Evolutionary conservation across 1,139 yeast genomes (phyloP).

Genomic region (Pichia sp.): DNA sequence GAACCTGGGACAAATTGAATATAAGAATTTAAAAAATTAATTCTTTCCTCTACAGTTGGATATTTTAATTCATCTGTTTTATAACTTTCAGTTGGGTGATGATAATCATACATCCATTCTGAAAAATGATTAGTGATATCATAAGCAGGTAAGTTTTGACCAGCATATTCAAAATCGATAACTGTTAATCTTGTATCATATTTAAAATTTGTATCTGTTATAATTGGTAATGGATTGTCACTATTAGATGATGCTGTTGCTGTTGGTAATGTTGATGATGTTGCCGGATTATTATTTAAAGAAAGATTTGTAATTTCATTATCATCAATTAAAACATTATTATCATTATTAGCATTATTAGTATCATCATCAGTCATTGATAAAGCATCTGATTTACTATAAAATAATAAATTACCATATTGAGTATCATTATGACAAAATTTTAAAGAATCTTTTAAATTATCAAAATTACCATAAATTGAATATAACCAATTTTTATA

Average conservation of each 20-base stretch:
- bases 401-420: conserved; percentile 76
- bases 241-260: neutral
- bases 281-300: conserved; percentile 6
- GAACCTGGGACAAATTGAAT: conserved; percentile 41
- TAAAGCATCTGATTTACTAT: conserved; percentile 25
- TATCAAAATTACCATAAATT: conserved; percentile 41
- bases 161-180: conserved; percentile 93
- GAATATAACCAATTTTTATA: conserved; percentile 60
- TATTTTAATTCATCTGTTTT: conserved; percentile 48
- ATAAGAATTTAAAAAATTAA: conserved; percentile 69
- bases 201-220: conserved; percentile 25
- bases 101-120: conserved; percentile 97
- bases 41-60: conserved; percentile 63
- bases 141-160: conserved; percentile 84
- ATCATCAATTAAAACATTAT: conserved; percentile 8
- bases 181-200: conserved; percentile 75
- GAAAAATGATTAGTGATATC: conserved; percentile 85
- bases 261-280: too few species aligned
- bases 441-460: conserved; percentile 45
- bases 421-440: conserved; percentile 96
- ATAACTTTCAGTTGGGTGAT: conserved; percentile 56
- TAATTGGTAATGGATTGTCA: conserved; percentile 19
- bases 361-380: conserved; percentile 26
- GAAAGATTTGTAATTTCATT: conserved; percentile 19
- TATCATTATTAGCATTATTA: conserved; percentile 8